Base-by-base conservation (phyloP, 2,329 filamentous ascomycete species). In the Lasiodiplodia sp. region DNA sequence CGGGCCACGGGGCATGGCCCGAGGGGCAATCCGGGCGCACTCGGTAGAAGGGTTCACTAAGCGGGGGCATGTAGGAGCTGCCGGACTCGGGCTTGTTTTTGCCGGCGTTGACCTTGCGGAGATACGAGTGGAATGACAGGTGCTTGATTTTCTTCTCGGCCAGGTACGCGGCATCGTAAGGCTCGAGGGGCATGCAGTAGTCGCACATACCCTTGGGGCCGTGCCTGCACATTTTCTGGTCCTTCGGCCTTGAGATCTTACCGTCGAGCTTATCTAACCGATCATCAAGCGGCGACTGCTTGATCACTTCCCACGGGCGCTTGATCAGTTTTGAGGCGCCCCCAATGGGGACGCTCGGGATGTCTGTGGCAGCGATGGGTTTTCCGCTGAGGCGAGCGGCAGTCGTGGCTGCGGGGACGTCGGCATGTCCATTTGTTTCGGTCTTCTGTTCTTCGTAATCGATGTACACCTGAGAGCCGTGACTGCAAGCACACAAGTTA, bases 121-220 rank as follows among this genome's bases (percentile, higher is more conserved):
- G 86, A 79, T 98, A 91, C 4, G 94, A 92, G 80, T 99, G 96
- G 82, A 98, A 97, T 0, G 96, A 98, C 34, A 96, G 86, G 80
- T 99, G 97, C 80, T 99, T 99, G 86, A 99, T 97, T 86, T 97
- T 97, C 85, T 95, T 96, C 74, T 99, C 95, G 37, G 89, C 88
- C 21, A 99, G 87, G 75, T 97, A 97, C 68, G 90, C 90, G n/a
- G 91, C 80, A 76, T 96, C 91, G 80, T 97, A 99, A 0, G 96
- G 96, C 76, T 99, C 96, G 63, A 98, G 83, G 0, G 96, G 96
- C 88, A 97, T 97, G 83, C 96, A 99, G 82, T 97, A 96, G 82
- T 99, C 96, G 81, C 96, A 99, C 96, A 99, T 99, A 79, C 96
- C 96, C 82, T 97, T 98, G 64, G 92, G 90, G 1, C 95, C 95